A percentile compares a stretch with the other conserved stretches of the same genome.
Conservation (phyloP, 768 basidiomycete genomes). For the Calocera viscosa region DNA sequence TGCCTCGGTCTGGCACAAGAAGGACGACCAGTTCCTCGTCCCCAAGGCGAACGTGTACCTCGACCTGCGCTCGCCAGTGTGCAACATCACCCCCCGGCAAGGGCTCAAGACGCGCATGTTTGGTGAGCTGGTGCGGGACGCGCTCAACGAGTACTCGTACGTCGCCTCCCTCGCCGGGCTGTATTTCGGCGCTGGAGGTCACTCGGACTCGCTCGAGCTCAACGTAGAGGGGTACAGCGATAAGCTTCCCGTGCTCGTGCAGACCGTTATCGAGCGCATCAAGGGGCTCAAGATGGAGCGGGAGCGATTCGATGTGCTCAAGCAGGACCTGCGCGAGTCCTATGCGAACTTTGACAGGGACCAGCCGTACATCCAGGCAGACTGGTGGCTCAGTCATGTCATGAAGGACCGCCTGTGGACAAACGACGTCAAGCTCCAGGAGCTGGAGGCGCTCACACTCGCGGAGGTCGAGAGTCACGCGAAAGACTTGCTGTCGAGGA, state of each 20-base stretch:
- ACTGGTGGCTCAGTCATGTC: slow-evolving; percentile 61
- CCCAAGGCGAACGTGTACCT: slow-evolving; percentile 74
- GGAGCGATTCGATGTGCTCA: slow-evolving; percentile 68
- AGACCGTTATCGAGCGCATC: slow-evolving; percentile 57
- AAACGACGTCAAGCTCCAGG: slow-evolving; percentile 58
- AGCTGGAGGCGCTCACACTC: slow-evolving; percentile 65
- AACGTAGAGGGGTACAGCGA: slow-evolving; percentile 80
- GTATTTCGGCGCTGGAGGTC: slow-evolving; percentile 50
- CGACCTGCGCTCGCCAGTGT: slow-evolving; percentile 46
- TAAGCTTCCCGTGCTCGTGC: slow-evolving; percentile 60
- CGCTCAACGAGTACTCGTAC: slow-evolving; percentile 81
- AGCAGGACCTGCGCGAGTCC: slow-evolving; percentile 63
- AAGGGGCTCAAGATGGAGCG: slow-evolving; percentile 50
- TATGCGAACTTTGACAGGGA: slow-evolving; percentile 81
- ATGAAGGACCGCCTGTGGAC: slow-evolving; percentile 64
- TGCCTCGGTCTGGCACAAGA: slow-evolving; percentile 87
- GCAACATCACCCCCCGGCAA: slow-evolving; percentile 40
- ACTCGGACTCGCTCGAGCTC: slow-evolving; percentile 54
- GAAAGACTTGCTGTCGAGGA: slow-evolving; percentile 43
- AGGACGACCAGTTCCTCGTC: slow-evolving; percentile 92
- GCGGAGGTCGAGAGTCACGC: slow-evolving; percentile 59
- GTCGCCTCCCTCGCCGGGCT: slow-evolving; percentile 88
- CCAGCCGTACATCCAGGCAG: slow-evolving; percentile 67
- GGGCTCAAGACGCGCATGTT: slow-evolving; percentile 67
- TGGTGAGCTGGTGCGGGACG: slow-evolving; percentile 74